Evolutionary conservation across 441 rosid genomes (phyloP).

Genomic region (Jatropha podagrica): DNA sequence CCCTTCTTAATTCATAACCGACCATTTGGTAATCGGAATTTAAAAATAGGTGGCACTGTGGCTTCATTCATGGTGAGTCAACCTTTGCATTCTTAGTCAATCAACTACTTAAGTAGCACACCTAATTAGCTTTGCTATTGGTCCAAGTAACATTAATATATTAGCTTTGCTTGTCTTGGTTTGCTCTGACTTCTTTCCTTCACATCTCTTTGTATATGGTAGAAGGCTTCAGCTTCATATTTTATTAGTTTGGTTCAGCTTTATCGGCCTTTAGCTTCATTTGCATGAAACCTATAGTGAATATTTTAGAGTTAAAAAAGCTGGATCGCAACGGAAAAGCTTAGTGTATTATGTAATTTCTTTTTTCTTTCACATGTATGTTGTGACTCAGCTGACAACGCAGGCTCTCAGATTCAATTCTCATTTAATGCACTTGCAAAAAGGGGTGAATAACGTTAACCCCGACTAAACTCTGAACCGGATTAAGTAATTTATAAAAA

Average conservation of each 20-base stretch:
- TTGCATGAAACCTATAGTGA: not conserved
- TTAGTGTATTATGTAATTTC: not conserved
- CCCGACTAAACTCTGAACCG: no score
- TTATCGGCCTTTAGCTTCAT: not conserved
- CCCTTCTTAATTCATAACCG: not conserved
- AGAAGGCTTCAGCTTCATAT: no score
- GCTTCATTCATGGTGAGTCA: constrained; percentile 7
- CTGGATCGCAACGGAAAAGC: no score
- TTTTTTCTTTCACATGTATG: no score
- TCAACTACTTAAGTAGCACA: not conserved
- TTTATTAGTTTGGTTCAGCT: not conserved
- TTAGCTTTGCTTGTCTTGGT: not conserved
- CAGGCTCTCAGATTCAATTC: no score
- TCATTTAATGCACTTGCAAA: no score
- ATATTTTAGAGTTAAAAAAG: not conserved
- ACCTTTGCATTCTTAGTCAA: not conserved
- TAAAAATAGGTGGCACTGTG: not conserved
- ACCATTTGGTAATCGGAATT: not conserved
- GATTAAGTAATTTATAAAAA: no score
- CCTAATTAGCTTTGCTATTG: constrained; percentile 10
- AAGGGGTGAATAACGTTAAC: no score
- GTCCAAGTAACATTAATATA: not conserved
- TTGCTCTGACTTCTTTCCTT: not conserved
- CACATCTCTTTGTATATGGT: not conserved
- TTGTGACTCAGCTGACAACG: no score